phyloP scores from a whole-genome alignment of 2,329 filamentous ascomycete genomes.

The Trichoderma oligosporum region DNA sequence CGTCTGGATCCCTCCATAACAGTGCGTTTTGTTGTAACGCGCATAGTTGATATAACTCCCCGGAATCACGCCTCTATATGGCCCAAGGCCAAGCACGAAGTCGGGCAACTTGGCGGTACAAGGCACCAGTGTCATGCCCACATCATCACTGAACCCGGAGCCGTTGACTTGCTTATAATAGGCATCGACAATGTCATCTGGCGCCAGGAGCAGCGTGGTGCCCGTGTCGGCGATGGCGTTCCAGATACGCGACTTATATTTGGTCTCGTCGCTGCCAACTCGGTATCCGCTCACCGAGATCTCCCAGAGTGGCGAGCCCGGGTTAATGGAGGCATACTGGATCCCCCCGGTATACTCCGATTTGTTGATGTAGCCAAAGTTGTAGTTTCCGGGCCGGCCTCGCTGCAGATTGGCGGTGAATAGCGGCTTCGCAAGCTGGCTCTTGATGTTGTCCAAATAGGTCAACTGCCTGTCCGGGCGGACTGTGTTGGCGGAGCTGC shows the following conservation, averaged over 20 bases:
- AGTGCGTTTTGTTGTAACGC: conserved; percentile 25
- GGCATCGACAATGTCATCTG: conserved; percentile 46
- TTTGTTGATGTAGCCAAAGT: conserved; percentile 50
- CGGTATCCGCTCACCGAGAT: conserved; percentile 55
- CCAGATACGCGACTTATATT: conserved; percentile 32
- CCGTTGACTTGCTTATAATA: conserved; percentile 59
- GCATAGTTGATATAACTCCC: conserved; percentile 40
- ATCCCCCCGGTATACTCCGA: conserved; percentile 55
- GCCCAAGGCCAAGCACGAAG: conserved; percentile 35
- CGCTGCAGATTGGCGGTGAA: conserved; percentile 38
- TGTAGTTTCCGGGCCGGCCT: conserved; percentile 35
- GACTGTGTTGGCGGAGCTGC: conserved; percentile 34
- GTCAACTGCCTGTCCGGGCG: conserved; percentile 32
- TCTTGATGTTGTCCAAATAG: conserved; percentile 36
- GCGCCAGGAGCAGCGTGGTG: conserved; percentile 62
- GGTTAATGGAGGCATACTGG: conserved; percentile 51
- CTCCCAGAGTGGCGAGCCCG: conserved; percentile 57
- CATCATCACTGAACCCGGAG: conserved; percentile 41
- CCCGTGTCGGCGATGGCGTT: conserved; percentile 66
- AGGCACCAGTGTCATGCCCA: conserved; percentile 57
- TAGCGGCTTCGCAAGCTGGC: conserved; percentile 29
- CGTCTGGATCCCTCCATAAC: conserved; percentile 39
- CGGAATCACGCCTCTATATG: conserved; percentile 35
- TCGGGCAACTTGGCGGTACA: conserved; percentile 51
- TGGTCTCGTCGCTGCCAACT: conserved; percentile 37